Evolutionary conservation across 2,329 filamentous ascomycete genomes (phyloP).

Genomic region (Epichloe gansuensis): DNA sequence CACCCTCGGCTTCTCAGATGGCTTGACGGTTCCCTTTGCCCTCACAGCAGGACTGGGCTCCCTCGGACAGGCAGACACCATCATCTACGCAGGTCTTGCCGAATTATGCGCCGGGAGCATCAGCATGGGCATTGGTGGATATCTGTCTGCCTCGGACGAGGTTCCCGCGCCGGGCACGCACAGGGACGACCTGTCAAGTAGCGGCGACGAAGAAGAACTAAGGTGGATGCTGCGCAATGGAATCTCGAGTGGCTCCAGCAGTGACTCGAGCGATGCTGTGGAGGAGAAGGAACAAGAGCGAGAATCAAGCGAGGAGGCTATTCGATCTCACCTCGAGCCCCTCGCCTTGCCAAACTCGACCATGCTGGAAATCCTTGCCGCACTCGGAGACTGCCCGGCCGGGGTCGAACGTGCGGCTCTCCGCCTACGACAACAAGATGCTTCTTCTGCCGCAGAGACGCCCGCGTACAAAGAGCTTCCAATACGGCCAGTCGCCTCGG

Average conservation of each 20-base stretch:
- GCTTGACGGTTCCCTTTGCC: constrained; percentile 63
- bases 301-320: constrained; percentile 9
- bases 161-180: constrained; percentile 5
- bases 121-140: constrained; percentile 62
- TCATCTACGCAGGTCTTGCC: constrained; percentile 55
- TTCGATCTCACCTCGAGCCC: constrained; percentile 21
- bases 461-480: constrained; percentile 10
- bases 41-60: constrained; percentile 56
- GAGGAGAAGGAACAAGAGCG: constrained; percentile 8
- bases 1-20: constrained; percentile 62
- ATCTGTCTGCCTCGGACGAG: constrained; percentile 43
- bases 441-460: neutral
- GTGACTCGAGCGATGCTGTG: constrained; percentile 3
- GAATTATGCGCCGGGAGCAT: constrained; percentile 61
- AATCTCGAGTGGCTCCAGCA: neutral
- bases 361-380: constrained; percentile 14
- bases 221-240: constrained; percentile 14
- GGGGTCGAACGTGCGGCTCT: constrained; percentile 14
- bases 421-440: constrained; percentile 8
- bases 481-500: constrained; percentile 32
- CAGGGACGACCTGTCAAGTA: neutral
- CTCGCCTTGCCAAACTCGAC: constrained; percentile 15
- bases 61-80: constrained; percentile 45
- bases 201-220: constrained; percentile 12
- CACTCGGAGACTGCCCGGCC: constrained; percentile 17